Evolutionary conservation across 768 basidiomycete species (phyloP).

Genomic region (Agaricus subrufescens): DNA sequence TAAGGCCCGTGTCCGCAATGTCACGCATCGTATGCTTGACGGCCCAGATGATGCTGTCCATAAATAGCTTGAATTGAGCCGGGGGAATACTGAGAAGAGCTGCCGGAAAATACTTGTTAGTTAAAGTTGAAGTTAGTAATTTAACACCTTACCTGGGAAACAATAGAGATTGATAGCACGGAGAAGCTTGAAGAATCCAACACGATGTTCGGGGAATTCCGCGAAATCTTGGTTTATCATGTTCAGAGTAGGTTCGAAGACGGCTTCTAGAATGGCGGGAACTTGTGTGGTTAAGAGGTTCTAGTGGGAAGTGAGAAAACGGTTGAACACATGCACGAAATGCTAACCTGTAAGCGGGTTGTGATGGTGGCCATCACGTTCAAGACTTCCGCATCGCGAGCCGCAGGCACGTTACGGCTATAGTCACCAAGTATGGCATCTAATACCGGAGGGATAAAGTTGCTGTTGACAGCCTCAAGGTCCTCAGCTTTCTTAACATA

Average conservation of each 20-base stretch:
- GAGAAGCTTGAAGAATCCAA: constrained; percentile 94
- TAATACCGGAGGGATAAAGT: constrained; percentile 90
- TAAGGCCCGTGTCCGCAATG: constrained; percentile 88
- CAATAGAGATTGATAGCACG: constrained; percentile 89
- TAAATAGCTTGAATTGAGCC: constrained; percentile 92
- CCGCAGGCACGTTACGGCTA: constrained; percentile 86
- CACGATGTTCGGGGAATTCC: constrained; percentile 97
- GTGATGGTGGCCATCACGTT: constrained; percentile 98
- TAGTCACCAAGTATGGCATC: constrained; percentile 99
- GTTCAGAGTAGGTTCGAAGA: constrained; percentile 93
- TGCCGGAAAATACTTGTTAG: constrained; percentile 20
- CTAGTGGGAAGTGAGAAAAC: constrained; percentile 35
- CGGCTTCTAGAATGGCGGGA: constrained; percentile 90
- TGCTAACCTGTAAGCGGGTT: constrained; percentile 76
- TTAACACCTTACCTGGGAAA: constrained; percentile 74
- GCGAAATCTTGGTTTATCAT: constrained; percentile 99
- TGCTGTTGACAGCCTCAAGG: constrained; percentile 85
- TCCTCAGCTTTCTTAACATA: constrained; percentile 98
- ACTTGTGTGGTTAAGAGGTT: constrained; percentile 88
- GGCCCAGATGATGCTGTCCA: constrained; percentile 99
- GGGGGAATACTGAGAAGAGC: constrained; percentile 87
- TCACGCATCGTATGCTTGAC: constrained; percentile 99
- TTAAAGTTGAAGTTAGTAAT: constrained; percentile 1
- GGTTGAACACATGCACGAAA: background rate
- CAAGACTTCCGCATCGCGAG: constrained; percentile 94